Base-by-base conservation (phyloP, 106 monocot species). In the Ottelia alismoides region DNA sequence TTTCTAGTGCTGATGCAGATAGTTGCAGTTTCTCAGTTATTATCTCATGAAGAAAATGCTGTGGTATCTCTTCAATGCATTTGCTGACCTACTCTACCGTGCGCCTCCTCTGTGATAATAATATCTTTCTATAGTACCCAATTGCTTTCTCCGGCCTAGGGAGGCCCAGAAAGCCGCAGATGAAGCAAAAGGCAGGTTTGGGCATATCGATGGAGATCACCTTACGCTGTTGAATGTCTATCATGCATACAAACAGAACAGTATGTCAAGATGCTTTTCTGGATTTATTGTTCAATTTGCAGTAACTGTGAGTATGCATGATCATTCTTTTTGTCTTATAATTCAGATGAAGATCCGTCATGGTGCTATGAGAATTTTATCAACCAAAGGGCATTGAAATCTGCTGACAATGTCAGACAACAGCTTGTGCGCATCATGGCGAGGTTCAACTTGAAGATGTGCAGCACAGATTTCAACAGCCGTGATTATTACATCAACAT, bases 341-440 rank as follows among this genome's bases (percentile, higher is more conserved):
- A 19, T 2, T 21, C 66, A 76, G 76, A 49, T 55, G 70, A 55
- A 51, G 66, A 71, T 45, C 51, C 76, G 11, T 28, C 44, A 18
- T 76, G 76, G 76, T 76, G 76, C 60, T 57, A 66, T 25, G 60
- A 71, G 55, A 76, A 76, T 47, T 76, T 70, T 31, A n/a, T 76
- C 23, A 65, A 76, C 43, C 70, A 71, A 45, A 52, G 63, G 25
- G 66, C 54, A 22, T 25, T 76, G 29, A 62, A 57, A 28, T 60
- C 71, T 61, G 76, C 70, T 31, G 76, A 66, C n/a, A 71, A 65
- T 47, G 61, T 62, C 24, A 76, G 70, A 30, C 61, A 56, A 30
- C 65, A 76, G 22, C 70, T 71, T 30, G 65, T 46, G 1, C 55
- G 54, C 4, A 76, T 65, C 16, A 71, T 71, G 76, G 23, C 30